phyloP scores from a whole-genome alignment of 2,329 filamentous ascomycete genomes.

The Lizonia empirigonia region DNA sequence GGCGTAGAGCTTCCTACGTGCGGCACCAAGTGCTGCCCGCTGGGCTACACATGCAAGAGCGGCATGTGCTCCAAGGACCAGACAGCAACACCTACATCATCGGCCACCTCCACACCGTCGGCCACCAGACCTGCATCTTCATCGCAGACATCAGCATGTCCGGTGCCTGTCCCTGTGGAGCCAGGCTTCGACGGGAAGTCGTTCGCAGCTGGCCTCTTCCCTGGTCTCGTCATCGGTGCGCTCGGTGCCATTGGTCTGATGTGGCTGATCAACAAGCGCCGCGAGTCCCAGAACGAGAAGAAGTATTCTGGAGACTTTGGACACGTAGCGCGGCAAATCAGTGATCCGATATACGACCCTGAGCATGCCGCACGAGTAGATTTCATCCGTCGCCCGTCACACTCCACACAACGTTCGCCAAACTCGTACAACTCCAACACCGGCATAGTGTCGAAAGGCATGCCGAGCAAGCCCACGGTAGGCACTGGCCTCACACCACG shows the following conservation, averaged over 20 bases:
- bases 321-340: conserved; percentile 45
- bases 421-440: conserved; percentile 35
- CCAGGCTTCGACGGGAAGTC: conserved; percentile 42
- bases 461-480: conserved; percentile 19
- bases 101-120: conserved; percentile 30
- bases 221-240: conserved; percentile 45
- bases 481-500: conserved; percentile 36
- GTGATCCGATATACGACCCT: conserved; percentile 49
- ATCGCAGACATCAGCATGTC: conserved; percentile 37
- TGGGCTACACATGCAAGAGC: conserved; percentile 68
- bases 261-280: conserved; percentile 45
- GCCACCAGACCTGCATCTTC: conserved; percentile 37
- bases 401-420: conserved; percentile 24
- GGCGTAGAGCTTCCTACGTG: conserved; percentile 62
- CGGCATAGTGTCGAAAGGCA: conserved; percentile 31
- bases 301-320: conserved; percentile 49
- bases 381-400: conserved; percentile 43
- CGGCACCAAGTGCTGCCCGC: conserved; percentile 69
- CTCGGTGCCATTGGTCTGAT: conserved; percentile 39
- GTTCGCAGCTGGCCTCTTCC: conserved; percentile 48
- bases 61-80: conserved; percentile 60
- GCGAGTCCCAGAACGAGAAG: conserved; percentile 33
- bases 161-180: conserved; percentile 23
- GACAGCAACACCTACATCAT: conserved; percentile 28
- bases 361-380: conserved; percentile 43